Conservation (phyloP, 2,329 filamentous ascomycete species). For the Ceratocystis diversiconidia region DNA sequence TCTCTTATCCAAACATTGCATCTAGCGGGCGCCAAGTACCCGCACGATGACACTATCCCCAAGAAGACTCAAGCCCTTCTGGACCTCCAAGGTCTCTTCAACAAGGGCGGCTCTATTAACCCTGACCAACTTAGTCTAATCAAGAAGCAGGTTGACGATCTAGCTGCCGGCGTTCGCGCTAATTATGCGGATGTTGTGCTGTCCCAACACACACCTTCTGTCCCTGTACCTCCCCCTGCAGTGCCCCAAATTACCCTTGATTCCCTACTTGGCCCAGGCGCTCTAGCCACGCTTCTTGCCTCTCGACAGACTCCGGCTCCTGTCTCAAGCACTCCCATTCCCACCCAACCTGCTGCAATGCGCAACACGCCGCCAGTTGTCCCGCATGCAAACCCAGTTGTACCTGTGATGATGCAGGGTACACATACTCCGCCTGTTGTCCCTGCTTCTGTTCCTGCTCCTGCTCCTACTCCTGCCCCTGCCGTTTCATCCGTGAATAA, state of each 20-base stretch:
- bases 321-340: neutral
- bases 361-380: constrained; percentile 36
- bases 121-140: constrained; percentile 72
- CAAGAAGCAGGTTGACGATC: constrained; percentile 68
- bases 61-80: constrained; percentile 71
- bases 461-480: constrained; percentile 19
- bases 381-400: constrained; percentile 8
- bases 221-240: constrained; percentile 22
- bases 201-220: constrained; percentile 22
- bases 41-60: constrained; percentile 61
- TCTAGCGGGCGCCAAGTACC: constrained; percentile 59
- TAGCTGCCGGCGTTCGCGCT: constrained; percentile 50
- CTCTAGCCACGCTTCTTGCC: constrained; percentile 44
- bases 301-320: constrained; percentile 26
- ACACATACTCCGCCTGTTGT: neutral
- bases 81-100: constrained; percentile 60
- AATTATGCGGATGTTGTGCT: constrained; percentile 28
- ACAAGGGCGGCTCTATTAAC: constrained; percentile 64
- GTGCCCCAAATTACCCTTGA: constrained; percentile 34
- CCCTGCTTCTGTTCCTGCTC: constrained; percentile 22
- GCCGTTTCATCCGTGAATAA: constrained; percentile 29
- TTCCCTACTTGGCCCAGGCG: constrained; percentile 43
- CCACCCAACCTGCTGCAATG: constrained; percentile 24
- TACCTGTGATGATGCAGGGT: constrained; percentile 21
- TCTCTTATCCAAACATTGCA: constrained; percentile 60